phyloP scores from a whole-genome alignment of 805 yeast genomes.

The Wickerhamomyces chaumierensis region DNA sequence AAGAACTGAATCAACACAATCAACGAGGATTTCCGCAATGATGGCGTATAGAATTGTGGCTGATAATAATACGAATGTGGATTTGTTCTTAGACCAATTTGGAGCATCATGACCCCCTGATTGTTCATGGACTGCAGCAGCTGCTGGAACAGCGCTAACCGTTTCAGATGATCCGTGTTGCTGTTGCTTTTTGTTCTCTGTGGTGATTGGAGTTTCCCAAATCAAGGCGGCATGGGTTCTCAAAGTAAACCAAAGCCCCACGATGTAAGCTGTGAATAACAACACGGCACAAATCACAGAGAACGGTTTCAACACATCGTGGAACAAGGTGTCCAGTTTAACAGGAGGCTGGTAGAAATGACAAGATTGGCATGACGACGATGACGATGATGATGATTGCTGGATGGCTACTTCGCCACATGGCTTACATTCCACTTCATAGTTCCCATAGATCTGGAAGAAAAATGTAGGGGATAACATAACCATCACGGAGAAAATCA shows the following conservation, averaged over 20 bases:
- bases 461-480: slow-evolving; percentile 89
- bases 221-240: slow-evolving; percentile 94
- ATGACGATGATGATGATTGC: neutral
- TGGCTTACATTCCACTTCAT: slow-evolving; percentile 62
- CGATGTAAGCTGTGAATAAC: slow-evolving; percentile 71
- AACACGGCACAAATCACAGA: slow-evolving; percentile 70
- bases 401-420: too few species aligned
- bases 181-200: slow-evolving; percentile 16
- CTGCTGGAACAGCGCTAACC: slow-evolving; percentile 3
- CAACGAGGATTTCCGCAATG: slow-evolving; percentile 89
- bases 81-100: slow-evolving; percentile 85
- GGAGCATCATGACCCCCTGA: slow-evolving; percentile 86
- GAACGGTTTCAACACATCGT: slow-evolving; percentile 67
- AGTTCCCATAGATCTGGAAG: slow-evolving; percentile 82
- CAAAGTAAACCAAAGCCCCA: slow-evolving; percentile 87
- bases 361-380: slow-evolving; percentile 48
- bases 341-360: slow-evolving; percentile 71
- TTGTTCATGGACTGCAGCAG: slow-evolving; percentile 2
- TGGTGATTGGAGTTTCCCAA: slow-evolving; percentile 65
- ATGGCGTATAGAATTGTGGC: slow-evolving; percentile 85
- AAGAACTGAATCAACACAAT: slow-evolving; percentile 83
- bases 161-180: slow-evolving; percentile 3
- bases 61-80: slow-evolving; percentile 67
- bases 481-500: slow-evolving; percentile 78
- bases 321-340: slow-evolving; percentile 55